phyloP scores from a whole-genome alignment of 1,284 basidiomycete genomes.

The Gomphus sp. region DNA sequence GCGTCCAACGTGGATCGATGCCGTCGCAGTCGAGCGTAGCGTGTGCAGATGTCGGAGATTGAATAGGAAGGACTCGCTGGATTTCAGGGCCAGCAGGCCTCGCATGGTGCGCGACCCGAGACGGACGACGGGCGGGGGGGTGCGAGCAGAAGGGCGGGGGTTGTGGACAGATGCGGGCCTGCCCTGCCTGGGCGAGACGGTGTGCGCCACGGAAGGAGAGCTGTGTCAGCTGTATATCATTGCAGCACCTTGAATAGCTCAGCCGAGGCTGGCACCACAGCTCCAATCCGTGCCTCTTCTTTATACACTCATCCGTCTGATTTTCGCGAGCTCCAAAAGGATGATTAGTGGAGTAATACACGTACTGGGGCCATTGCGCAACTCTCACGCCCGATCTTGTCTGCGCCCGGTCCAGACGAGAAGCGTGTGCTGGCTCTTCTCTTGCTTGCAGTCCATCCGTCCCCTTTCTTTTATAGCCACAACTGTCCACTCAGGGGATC shows the following conservation, averaged over 20 bases:
- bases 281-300: not conserved
- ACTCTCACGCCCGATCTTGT: not conserved
- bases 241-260: not conserved
- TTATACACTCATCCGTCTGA: not conserved
- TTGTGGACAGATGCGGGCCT: not conserved
- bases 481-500: not conserved
- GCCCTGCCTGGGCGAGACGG: too few relatives aligned
- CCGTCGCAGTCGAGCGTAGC: slow-evolving; percentile 8
- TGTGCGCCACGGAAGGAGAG: too few relatives aligned
- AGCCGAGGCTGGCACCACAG: not conserved
- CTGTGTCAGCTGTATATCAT: not conserved
- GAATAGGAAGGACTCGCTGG: not conserved
- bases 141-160: not conserved
- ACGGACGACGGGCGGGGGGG: not conserved
- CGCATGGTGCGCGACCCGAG: not conserved
- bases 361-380: not conserved
- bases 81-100: not conserved
- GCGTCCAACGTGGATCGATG: not conserved
- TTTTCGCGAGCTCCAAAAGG: not conserved
- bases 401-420: not conserved
- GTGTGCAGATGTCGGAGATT: slow-evolving; percentile 5
- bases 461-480: not conserved
- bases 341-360: not conserved
- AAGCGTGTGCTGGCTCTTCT: not conserved
- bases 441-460: too few relatives aligned